Evolutionary conservation across 2,329 filamentous ascomycete genomes (phyloP), one percentile per base, ranked within the genome.

Genomic region (Alternaria conjuncta): DNA sequence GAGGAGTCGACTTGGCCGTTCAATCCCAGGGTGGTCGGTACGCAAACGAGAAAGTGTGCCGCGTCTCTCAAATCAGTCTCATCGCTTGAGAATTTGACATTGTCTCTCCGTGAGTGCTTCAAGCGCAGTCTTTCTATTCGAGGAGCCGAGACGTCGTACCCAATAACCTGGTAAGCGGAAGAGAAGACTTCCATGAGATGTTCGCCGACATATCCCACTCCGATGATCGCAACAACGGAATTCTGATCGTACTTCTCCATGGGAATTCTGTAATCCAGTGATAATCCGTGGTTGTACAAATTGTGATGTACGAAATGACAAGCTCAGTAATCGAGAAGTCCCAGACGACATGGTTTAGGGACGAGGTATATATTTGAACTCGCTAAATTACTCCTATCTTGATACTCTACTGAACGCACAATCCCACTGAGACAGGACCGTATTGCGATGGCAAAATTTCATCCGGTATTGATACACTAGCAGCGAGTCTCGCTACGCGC

Each of bases 1-100:
- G 83, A 84, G 2, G 83, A 79, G 63, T 86, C 83, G 60, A 87
- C 80, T 9, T 79, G 79, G 66, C 82, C 82, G 71, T 86, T 81
- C 0, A 79, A 74, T 8, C 78, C 76, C 10, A 87, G 76, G 1
- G 85, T 79, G 0, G 86, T 87, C 2, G 86, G 85, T 4, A 87
- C 85, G 0, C 85, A 82, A 63, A 87, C 84, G 45, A 87, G 81
- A 57, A 86, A 86, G 71, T 86, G 84, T 1, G 84, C 86, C 4
- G 83, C 85, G 13, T 54, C 26, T 7, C 23, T 15, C 15, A 55
- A 45, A 25, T 54, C 51, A 5, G 4, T 55, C 20, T 55, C 32
- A 18, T 60, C 30, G 9, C 3, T 32, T 11, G 60, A 60, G 44
- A 63, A 55, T 20, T 21, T 55, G 20, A 50, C 44, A 32, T 28